A percentile compares a stretch with the other conserved stretches of the same genome.
Conservation (phyloP, 2,329 filamentous ascomycete species). For the Zasmidium cellare region DNA sequence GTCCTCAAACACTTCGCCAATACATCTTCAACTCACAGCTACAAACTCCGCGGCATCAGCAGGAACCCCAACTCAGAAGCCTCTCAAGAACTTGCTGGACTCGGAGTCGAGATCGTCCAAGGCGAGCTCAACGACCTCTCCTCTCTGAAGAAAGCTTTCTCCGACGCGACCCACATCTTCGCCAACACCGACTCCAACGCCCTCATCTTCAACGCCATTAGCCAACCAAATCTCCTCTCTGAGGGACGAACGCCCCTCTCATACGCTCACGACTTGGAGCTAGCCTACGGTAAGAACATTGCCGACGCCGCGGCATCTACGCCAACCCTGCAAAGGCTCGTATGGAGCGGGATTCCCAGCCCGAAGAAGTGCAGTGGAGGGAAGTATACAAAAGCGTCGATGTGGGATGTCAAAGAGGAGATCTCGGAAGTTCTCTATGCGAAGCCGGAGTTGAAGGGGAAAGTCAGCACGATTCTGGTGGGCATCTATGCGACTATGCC, state of each 20-base stretch:
- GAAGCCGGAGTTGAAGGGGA: background rate
- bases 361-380: constrained; percentile 39
- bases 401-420: constrained; percentile 46
- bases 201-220: constrained; percentile 6
- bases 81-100: constrained; percentile 31
- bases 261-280: constrained; percentile 51
- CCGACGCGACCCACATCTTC: constrained; percentile 42
- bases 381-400: constrained; percentile 36
- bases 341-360: constrained; percentile 40
- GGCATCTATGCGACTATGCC: background rate
- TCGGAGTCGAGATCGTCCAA: constrained; percentile 41
- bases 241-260: constrained; percentile 32
- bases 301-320: constrained; percentile 50
- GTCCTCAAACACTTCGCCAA: constrained; percentile 22
- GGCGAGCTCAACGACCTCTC: constrained; percentile 36
- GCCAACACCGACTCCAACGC: constrained; percentile 23
- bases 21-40: constrained; percentile 5
- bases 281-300: constrained; percentile 56
- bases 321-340: constrained; percentile 38
- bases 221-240: constrained; percentile 2
- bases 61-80: constrained; percentile 43
- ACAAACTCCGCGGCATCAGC: constrained; percentile 40
- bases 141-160: constrained; percentile 38
- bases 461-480: background rate
- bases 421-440: background rate